A percentile compares a stretch with the other conserved stretches of the same genome.
Conservation (phyloP, 164 flowering plant genomes). For the Tetrastigma voinierianum region DNA sequence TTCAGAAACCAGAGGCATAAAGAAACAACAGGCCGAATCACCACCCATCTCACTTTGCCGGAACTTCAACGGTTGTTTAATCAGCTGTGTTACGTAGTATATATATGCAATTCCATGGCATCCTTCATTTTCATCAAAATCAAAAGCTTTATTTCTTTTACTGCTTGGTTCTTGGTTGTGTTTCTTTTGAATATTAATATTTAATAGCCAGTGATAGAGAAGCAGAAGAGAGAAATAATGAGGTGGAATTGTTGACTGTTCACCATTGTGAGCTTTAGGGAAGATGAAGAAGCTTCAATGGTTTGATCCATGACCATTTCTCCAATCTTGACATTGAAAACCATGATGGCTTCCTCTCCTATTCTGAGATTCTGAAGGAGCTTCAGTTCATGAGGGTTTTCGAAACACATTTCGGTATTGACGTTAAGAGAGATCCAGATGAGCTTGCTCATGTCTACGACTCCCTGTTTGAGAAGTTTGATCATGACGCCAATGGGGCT, state of each 20-base stretch:
- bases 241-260: slow-evolving; percentile 33
- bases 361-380: slow-evolving; percentile 32
- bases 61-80: too few species aligned
- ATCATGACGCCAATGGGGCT: slow-evolving; percentile 28
- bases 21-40: too few species aligned
- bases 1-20: too few species aligned
- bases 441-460: slow-evolving; percentile 23
- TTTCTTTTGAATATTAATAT: too few species aligned
- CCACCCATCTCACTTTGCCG: too few species aligned
- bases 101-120: too few species aligned
- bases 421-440: slow-evolving; percentile 24
- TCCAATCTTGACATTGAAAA: slow-evolving; percentile 23
- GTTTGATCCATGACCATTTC: slow-evolving; percentile 16
- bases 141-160: too few species aligned
- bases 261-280: slow-evolving; percentile 28
- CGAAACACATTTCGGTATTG: slow-evolving; percentile 33
- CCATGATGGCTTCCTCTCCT: slow-evolving; percentile 31
- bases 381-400: slow-evolving; percentile 27
- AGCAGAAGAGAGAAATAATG: slow-evolving; percentile 22
- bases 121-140: too few species aligned
- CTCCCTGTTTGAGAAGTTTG: slow-evolving; percentile 28
- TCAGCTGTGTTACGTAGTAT: too few species aligned
- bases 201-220: too few species aligned
- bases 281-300: slow-evolving; percentile 32
- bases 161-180: too few species aligned